Percentiles rank a stretch among this genome's conserved stretches.
These are phyloP conservation scores for Fraxinus quadrangulata DNA, from an alignment of 257 asterid species.

Conservation along the genomic window DNA sequence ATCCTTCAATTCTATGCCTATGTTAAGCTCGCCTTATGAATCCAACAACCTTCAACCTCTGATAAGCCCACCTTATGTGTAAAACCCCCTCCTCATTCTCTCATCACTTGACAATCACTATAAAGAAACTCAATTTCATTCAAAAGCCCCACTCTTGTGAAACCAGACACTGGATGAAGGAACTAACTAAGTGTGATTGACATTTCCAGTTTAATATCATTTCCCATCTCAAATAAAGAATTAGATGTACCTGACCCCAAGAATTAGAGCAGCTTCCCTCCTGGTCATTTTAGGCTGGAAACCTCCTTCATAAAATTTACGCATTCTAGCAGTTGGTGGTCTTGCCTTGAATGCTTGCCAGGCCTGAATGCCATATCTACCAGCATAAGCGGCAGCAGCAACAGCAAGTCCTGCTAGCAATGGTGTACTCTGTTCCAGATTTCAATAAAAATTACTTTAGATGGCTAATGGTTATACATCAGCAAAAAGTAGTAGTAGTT, in stretches of 20 bases:
- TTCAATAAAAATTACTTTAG: not conserved
- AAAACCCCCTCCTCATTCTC: not conserved
- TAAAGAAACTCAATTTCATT: slow-evolving; percentile 2
- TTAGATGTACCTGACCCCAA: slow-evolving; percentile 70
- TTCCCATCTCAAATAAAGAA: not conserved
- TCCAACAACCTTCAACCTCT: not conserved
- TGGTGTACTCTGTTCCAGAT: slow-evolving; percentile 55
- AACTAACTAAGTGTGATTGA: not conserved
- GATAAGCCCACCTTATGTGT: not conserved
- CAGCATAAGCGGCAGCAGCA: slow-evolving; percentile 82
- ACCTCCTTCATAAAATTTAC: slow-evolving; percentile 88
- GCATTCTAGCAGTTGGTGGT: slow-evolving; percentile 75
- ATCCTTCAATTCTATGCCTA: not conserved
- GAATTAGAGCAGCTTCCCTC: slow-evolving; percentile 88
- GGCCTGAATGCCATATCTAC: slow-evolving; percentile 74
- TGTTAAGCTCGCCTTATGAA: not conserved
- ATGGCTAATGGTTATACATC: not conserved
- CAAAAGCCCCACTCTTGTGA: not conserved
- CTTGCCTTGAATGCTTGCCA: slow-evolving; percentile 88
- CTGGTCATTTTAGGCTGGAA: slow-evolving; percentile 84
- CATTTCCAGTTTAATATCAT: not conserved
- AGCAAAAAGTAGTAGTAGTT: not conserved
- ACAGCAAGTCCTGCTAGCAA: slow-evolving; percentile 71
- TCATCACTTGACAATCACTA: not conserved
- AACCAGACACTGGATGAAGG: slow-evolving; percentile 12